These are phyloP conservation scores for Nepenthes mirabilis DNA, from an alignment of 148 eudicot genomes.

Conservation along the genomic window DNA sequence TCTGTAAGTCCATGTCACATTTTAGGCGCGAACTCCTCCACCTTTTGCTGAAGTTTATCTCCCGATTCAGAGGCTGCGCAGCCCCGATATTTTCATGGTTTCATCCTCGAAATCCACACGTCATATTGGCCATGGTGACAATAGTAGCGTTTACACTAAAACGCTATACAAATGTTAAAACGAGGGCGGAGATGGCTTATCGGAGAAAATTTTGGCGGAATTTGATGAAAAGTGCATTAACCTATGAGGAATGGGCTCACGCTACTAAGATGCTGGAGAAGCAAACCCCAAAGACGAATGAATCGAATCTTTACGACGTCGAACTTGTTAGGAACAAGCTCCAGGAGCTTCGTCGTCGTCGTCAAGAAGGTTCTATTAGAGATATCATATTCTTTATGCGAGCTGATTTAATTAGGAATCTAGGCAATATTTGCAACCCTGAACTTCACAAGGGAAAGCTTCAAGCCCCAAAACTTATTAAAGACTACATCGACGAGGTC, in stretches of 20 bases:
- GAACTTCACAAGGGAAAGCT: conserved; percentile 92
- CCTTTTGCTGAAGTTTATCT: conserved; percentile 23
- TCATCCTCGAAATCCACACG: conserved; percentile 86
- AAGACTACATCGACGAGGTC: conserved; percentile 87
- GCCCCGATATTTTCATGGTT: conserved; percentile 72
- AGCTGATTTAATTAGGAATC: conserved; percentile 79
- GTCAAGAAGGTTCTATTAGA: conserved; percentile 71
- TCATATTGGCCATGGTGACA: conserved; percentile 63
- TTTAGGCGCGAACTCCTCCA: conserved; percentile 38
- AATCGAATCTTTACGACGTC: conserved; percentile 60
- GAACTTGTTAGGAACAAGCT: conserved; percentile 85
- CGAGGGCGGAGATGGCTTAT: conserved; percentile 73
- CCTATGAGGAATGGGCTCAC: conserved; percentile 91
- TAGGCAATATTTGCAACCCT: conserved; percentile 93
- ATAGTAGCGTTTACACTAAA: conserved; percentile 59
- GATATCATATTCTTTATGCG: conserved; percentile 86
- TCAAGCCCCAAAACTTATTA: conserved; percentile 77
- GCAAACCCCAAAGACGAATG: conserved; percentile 60
- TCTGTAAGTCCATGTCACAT: conserved; percentile 70
- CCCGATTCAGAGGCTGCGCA: conserved; percentile 22
- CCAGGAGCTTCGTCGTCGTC: conserved; percentile 70
- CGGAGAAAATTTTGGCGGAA: conserved; percentile 92
- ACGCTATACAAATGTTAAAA: conserved; percentile 71
- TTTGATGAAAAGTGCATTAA: conserved; percentile 73
- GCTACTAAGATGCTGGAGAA: conserved; percentile 88